phyloP scores from a whole-genome alignment of 495 filamentous ascomycete genomes.

The Penicillium alfredii region DNA sequence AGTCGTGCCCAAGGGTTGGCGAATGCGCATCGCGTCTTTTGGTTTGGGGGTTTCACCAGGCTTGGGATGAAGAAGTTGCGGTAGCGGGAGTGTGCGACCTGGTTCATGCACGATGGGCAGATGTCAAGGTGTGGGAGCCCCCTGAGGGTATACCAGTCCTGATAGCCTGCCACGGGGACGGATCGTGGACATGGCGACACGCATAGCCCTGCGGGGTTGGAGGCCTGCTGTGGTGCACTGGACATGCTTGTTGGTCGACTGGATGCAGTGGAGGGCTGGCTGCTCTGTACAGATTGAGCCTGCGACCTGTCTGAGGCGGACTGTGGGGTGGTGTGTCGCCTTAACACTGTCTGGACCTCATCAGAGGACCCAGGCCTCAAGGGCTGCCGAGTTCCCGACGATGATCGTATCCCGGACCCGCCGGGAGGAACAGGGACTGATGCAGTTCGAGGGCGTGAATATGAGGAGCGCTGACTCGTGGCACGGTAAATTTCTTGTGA shows the following conservation, averaged over 20 bases:
- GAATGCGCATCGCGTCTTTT: conserved; percentile 52
- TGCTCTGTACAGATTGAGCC: conserved; percentile 2
- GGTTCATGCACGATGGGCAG: conserved; percentile 56
- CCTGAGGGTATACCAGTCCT: conserved; percentile 63
- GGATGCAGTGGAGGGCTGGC: not conserved
- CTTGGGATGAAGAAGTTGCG: conserved; percentile 46
- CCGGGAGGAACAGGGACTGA: conserved; percentile 2
- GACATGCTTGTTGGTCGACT: conserved; percentile 14
- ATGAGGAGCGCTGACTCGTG: conserved; percentile 1
- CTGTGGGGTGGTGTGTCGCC: conserved; percentile 1
- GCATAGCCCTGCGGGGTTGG: conserved; percentile 16
- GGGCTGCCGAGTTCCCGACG: conserved; percentile 8
- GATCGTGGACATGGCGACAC: conserved; percentile 53
- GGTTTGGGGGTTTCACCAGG: conserved; percentile 31
- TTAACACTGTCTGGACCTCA: conserved; percentile 2
- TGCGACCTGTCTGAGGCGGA: conserved; percentile 12
- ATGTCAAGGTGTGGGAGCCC: conserved; percentile 52
- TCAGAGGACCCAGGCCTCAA: conserved; percentile 11
- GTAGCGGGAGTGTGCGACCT: conserved; percentile 51
- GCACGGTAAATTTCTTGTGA: conserved; percentile 3
- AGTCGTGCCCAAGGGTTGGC: conserved; percentile 60
- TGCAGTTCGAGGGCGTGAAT: conserved; percentile 5
- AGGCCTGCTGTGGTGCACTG: conserved; percentile 10
- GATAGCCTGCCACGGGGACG: conserved; percentile 39
- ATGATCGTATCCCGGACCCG: conserved; percentile 4